Base-by-base conservation (phyloP, 495 filamentous ascomycete genomes). In the Penicillium cosmopolitanum region DNA sequence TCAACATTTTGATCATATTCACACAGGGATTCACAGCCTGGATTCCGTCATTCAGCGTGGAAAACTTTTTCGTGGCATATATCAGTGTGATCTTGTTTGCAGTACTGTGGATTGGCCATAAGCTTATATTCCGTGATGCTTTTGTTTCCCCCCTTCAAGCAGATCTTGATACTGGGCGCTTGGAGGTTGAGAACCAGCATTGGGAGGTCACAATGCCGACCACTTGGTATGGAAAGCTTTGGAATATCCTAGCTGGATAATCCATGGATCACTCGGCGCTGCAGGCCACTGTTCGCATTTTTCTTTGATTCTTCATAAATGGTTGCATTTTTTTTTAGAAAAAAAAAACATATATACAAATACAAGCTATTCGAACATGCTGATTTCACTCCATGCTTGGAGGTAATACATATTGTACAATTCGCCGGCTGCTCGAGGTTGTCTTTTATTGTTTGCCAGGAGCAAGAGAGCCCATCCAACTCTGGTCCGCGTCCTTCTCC, bases 1-100 rank as follows among this genome's bases (percentile, higher is more conserved):
- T 85, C 72, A 82, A 76, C 70, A 57, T 81, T n/a, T 66, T 87
- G 38, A 83, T 88, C 58, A 76, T 81, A 34, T 53, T 88, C 6
- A 86, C 84, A 0, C 83, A 87, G 66, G 85, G 85, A 2, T 88
- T 88, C 63, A 85, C 80, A 0, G 73, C 77, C 3, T 89, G 85
- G 69, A 82, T 87, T 31, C 78, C 78, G 6, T 44, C 34, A 11
- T 88, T 85, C 80, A 69, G 65, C 55, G 74, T 73, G 3, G 72
- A 69, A 58, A 66, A 67, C 47, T 85, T 85, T 60, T 84, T 85
- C 19, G 73, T 77, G 0, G 72, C 77, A 0, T 86, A 86, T 56
- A 68, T 84, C 54, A 80, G 77, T 53, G 58, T 85, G 4, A 82
- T 85, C 18, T 47, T 86, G n/a, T 86, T 83, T 44, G 58, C 75